Evolutionary conservation across 139 green algal species (phyloP).

Genomic region (Chlorella sp.): DNA sequence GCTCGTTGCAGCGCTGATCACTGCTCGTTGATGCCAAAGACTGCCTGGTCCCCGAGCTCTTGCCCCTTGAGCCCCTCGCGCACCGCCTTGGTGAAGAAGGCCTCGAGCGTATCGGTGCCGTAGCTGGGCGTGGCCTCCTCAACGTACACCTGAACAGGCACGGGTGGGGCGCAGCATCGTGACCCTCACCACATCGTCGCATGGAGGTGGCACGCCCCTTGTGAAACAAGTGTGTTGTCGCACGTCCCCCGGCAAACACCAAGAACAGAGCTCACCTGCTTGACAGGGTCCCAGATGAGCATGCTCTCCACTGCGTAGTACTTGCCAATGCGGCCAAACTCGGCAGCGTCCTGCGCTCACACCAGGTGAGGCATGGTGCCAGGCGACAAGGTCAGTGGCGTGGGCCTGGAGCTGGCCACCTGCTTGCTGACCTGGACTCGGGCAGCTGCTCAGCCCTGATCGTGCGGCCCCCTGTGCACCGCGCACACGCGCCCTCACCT

Average conservation of each 20-base stretch:
- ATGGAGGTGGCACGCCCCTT: too few relatives aligned
- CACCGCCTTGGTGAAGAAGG: constrained; percentile 68
- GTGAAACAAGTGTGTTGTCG: too few relatives aligned
- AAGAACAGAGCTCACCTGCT: not conserved
- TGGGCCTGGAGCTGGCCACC: too few relatives aligned
- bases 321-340: constrained; percentile 91
- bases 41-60: constrained; percentile 88
- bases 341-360: constrained; percentile 39
- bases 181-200: too few relatives aligned
- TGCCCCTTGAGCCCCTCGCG: constrained; percentile 62
- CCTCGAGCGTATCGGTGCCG: constrained; percentile 90
- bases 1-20: too few relatives aligned
- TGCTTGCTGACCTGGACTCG: too few relatives aligned
- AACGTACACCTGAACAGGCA: constrained; percentile 48
- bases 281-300: constrained; percentile 81
- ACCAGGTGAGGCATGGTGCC: too few relatives aligned
- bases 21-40: constrained; percentile 54
- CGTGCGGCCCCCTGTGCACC: not conserved
- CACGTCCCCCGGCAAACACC: too few relatives aligned
- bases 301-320: constrained; percentile 98
- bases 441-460: not conserved
- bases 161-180: too few relatives aligned
- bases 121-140: constrained; percentile 86
- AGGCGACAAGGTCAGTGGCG: too few relatives aligned
- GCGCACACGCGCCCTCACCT: too few relatives aligned